A percentile compares a stretch with the other conserved stretches of the same genome.
Conservation (phyloP, 371 early-diverging fungal genomes). For the Batkoa obscura region DNA sequence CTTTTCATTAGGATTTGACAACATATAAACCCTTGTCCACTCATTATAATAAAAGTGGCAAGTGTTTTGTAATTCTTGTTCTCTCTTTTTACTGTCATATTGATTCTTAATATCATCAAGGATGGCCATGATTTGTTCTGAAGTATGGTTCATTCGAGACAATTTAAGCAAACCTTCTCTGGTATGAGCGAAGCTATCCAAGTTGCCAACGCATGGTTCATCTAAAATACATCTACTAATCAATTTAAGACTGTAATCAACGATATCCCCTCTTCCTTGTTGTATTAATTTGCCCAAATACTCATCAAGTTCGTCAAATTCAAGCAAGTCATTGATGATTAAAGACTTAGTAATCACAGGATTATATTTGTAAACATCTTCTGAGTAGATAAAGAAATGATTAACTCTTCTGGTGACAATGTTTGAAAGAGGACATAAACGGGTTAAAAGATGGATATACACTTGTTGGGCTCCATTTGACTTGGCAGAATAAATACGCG, state of each 20-base stretch:
- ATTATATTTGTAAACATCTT: conserved; percentile 83
- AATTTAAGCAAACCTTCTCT: conserved; percentile 39
- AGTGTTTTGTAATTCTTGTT: conserved; percentile 35
- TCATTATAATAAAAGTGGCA: conserved; percentile 52
- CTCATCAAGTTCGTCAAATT: conserved; percentile 59
- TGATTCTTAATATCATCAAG: conserved; percentile 11
- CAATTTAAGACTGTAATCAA: conserved; percentile 62
- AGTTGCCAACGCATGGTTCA: conserved; percentile 17
- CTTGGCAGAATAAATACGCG: conserved; percentile 14
- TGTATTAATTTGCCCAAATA: conserved; percentile 71
- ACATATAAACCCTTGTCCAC: conserved; percentile 76
- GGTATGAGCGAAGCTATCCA: conserved; percentile 37
- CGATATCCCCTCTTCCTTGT: conserved; percentile 35
- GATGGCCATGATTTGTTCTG: conserved; percentile 20
- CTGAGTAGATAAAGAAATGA: conserved; percentile 81
- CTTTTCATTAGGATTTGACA: conserved; percentile 59
- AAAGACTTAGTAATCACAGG: conserved; percentile 67
- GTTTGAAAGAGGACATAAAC: conserved; percentile 56
- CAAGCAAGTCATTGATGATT: conserved; percentile 55
- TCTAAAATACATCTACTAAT: conserved; percentile 46
- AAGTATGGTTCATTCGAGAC: conserved; percentile 36
- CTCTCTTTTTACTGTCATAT: conserved; percentile 3
- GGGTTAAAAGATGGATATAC: conserved; percentile 59
- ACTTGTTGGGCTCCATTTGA: conserved; percentile 42
- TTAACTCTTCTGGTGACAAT: conserved; percentile 63